Conservation (phyloP, 106 monocot genomes). For the Alisma plantagoaquatica region DNA sequence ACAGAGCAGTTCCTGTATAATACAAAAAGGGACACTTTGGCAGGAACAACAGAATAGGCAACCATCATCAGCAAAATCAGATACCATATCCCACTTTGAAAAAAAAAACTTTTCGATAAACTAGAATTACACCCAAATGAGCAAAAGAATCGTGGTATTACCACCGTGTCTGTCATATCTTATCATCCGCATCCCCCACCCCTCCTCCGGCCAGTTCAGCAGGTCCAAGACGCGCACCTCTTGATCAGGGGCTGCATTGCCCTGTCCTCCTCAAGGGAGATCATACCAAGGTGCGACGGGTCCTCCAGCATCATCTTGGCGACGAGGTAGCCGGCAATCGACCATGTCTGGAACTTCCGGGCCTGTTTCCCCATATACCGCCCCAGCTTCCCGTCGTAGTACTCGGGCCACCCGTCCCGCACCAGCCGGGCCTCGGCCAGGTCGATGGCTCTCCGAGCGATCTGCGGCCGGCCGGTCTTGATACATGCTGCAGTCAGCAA, state of each 20-base stretch:
- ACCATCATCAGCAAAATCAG: too few relatives aligned
- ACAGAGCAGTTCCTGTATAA: too few relatives aligned
- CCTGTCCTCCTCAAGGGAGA: constrained; percentile 71
- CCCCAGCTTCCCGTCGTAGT: constrained; percentile 83
- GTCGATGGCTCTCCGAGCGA: constrained; percentile 61
- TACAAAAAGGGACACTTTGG: too few relatives aligned
- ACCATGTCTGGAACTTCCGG: constrained; percentile 85
- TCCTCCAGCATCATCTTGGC: constrained; percentile 89
- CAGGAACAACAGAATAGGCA: too few relatives aligned
- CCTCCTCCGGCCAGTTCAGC: too few relatives aligned
- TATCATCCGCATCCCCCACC: too few relatives aligned
- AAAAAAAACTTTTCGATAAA: too few relatives aligned
- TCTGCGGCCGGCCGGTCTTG: constrained; percentile 69
- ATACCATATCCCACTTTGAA: too few relatives aligned
- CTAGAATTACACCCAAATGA: too few relatives aligned
- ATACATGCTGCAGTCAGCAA: constrained; percentile 74
- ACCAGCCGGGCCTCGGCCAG: constrained; percentile 46
- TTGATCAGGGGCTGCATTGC: constrained; percentile 56
- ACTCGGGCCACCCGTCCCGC: constrained; percentile 76
- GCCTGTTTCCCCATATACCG: constrained; percentile 75
- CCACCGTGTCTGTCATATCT: too few relatives aligned
- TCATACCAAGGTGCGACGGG: constrained; percentile 77
- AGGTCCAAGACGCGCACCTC: constrained; percentile 64
- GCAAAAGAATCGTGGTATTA: too few relatives aligned
- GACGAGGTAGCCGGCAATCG: constrained; percentile 74